Evolutionary conservation across 441 rosid species (phyloP).

Genomic region (Populus hybrid): DNA sequence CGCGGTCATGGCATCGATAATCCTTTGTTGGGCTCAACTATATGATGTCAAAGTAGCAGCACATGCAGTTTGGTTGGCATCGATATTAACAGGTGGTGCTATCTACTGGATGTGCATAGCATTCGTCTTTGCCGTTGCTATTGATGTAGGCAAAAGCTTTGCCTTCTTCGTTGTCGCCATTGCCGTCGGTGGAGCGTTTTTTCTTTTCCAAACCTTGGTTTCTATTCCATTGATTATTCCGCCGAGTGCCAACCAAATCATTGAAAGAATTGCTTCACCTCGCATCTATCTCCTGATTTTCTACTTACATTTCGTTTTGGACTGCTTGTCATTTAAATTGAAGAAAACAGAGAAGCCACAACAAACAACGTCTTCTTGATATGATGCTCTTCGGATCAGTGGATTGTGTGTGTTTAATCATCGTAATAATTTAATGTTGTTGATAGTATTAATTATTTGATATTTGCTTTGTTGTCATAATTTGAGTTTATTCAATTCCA

Average conservation of each 20-base stretch:
- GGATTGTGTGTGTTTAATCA: background rate
- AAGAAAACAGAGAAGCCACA: background rate
- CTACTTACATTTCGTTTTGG: background rate
- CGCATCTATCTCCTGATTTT: background rate
- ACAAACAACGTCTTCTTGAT: background rate
- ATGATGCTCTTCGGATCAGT: background rate
- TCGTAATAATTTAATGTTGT: background rate
- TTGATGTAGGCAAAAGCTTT: background rate
- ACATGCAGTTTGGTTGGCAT: background rate
- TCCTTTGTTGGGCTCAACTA: background rate
- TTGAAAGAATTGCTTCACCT: background rate
- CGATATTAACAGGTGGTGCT: background rate
- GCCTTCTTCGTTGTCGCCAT: background rate
- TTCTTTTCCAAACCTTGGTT: background rate
- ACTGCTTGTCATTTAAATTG: background rate
- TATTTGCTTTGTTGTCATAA: background rate
- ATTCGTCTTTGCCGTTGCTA: background rate
- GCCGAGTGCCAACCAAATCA: background rate
- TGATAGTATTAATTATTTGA: background rate
- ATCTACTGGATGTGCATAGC: background rate
- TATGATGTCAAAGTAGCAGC: background rate
- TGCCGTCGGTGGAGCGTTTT: background rate
- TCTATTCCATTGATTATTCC: background rate
- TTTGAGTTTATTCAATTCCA: background rate
- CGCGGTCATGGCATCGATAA: background rate